Base-by-base conservation (phyloP, 1,284 basidiomycete species). In the Leucoagaricus sp. region DNA sequence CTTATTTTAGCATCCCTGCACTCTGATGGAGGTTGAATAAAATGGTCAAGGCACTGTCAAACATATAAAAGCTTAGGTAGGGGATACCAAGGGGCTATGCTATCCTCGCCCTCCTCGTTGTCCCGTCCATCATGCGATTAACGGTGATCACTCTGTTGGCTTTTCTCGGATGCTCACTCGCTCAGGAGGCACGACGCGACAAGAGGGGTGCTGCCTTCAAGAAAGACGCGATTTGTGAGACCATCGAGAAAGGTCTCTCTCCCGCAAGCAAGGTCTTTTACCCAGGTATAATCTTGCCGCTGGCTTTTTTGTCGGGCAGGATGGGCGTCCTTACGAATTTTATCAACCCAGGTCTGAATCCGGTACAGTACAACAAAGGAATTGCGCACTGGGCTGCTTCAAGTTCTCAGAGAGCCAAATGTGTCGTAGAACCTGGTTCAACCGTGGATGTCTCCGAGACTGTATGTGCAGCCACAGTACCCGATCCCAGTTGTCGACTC, bases 371-470 rank as follows among this genome's bases (percentile, higher is more conserved):
- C 58, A 26, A 26, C 0, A 66, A 67, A 10, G 81, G 78, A 38
- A 75, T 76, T 17, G 54, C 55, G 3, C 82, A 84, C 57, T 82
- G 76, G 76, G 72, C 75, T 1, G 60, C 63, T 9, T 80, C 81
- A 2, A 82, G 77, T 59, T 62, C 70, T 0, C 73, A 79, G 54
- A 0, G 36, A 0, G 67, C 82, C 1, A 65, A 69, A 1, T 84
- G 83, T 63, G 76, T 76, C 10, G 82, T 84, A 5, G 77, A 82
- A 60, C 82, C 82, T 2, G 79, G 75, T 6, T 79, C 75, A 1
- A 66, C 76, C 2, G 69, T 71, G 23, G 83, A 82, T 63, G 71
- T 82, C 48, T 76, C 67, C 15, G 67, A 63, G 23, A 79, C 77
- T 36, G 83, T 80, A n/a, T n/a, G n/a, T n/a, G n/a, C n/a, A n/a